Base-by-base conservation (phyloP, 169 alveolate genomes). In the Eimeria acervulina region DNA sequence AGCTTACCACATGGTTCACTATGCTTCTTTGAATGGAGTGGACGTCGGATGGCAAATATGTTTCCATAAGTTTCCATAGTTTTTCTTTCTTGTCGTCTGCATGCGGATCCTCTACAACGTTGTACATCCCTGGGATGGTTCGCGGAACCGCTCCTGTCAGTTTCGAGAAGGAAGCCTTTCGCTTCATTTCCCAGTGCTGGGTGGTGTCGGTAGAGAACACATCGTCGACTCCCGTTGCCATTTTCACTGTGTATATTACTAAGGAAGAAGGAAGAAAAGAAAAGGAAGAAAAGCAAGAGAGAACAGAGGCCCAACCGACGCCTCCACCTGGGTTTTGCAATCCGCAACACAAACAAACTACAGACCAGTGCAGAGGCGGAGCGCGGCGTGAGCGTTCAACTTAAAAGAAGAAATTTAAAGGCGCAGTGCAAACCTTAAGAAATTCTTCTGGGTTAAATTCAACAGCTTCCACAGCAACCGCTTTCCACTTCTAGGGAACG, bases 21-120 rank as follows among this genome's bases (percentile, higher is more conserved):
- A 98, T 97, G 92, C 98, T 96, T 96, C 98, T 97, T 95, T 98
- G 98, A 93, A 98, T 98, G 31, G 98, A 97, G 51, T 97, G 97
- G 55, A 95, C 90, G 88, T 98, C 99, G 31, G 97, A 84, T 38
- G 98, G 98, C 47, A 97, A 93, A 87, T 98, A 98, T 61, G 98
- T 95, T 88, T 95, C 97, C 99, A 98, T 98, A 33, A 98, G 96
- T 66, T 97, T 96, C 98, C 98, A 98, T 76, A 98, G 89, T 88
- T 98, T 98, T 80, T 98, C 98, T 81, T 96, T 96, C 81, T 97
- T 95, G 13, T 47, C 81, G 84, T 89, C 97, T 36, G 97, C 97
- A 81, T 96, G 93, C 21, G 97, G 97, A 52, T 97, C 97, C 21
- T 90, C 95, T 36, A 96, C 97, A 26, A 95, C 96, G 88, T 88